Evolutionary conservation across 1,284 basidiomycete species (phyloP), one percentile per base, ranked within the genome.

Genomic region (Lentinula novae-zelandiae): DNA sequence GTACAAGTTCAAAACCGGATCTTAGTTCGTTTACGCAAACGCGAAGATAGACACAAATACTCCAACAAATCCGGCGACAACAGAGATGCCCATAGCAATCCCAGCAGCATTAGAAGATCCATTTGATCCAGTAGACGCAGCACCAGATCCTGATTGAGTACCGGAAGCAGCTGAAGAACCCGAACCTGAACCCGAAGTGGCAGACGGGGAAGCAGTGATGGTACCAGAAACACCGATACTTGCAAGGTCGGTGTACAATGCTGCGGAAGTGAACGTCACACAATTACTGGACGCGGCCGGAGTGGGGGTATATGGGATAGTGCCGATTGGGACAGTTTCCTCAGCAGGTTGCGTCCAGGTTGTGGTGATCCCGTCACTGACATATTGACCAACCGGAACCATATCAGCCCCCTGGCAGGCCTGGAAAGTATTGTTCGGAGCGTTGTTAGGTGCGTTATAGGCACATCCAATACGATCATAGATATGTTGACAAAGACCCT

Each of bases 251-350:
- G 73, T 67, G 52, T 76, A 91, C 49, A 90, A 72, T n/a, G 74
- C 75, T 2, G 79, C 66, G 7, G 83, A 85, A 31, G 72, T 64
- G 69, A 76, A 84, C n/a, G 78, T 78, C 53, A 77, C 74, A 69
- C 89, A 91, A 72, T 82, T 83, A 48, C 84, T 86, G 40, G 83
- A 82, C 1, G 82, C 72, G 3, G 89, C 87, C 38, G 84, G 72
- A 6, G 67, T 70, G 3, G 88, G 76, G 0, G 76, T 75, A 75
- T 88, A 92, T 0, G 89, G 87, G 20, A 89, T 74, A 15, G 75
- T 74, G 34, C 72, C 72, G 67, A 86, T 84, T 0, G 77, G 69
- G 5, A 84, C 83, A 48, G 84, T 75, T 9, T 79, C 80, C 66
- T 86, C 84, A 27, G 84, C 75, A 20, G 85, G 85, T 72, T 90